phyloP scores from a whole-genome alignment of 257 asterid species.

The Scutellaria baicalensis region DNA sequence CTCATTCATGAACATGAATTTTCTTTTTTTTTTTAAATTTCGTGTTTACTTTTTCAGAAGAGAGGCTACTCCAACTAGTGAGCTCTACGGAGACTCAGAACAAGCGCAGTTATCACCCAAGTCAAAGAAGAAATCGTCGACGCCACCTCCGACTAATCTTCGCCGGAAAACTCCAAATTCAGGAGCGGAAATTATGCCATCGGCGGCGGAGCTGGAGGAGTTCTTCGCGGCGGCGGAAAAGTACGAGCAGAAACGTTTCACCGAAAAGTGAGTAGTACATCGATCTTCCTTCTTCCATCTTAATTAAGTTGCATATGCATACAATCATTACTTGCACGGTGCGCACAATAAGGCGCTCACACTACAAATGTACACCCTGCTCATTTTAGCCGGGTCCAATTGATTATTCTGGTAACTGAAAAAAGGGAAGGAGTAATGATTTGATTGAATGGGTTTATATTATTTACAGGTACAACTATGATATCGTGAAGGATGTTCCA shows the following conservation, averaged over 20 bases:
- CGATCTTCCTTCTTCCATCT: not conserved
- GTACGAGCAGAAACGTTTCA: slow-evolving; percentile 55
- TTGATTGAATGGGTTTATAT: slow-evolving; percentile 24
- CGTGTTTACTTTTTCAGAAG: slow-evolving; percentile 24
- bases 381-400: slow-evolving; percentile 25
- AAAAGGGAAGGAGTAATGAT: slow-evolving; percentile 23
- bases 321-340: slow-evolving; percentile 20
- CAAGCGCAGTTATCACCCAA: slow-evolving; percentile 13
- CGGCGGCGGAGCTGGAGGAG: slow-evolving; percentile 68
- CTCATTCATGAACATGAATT: not conserved
- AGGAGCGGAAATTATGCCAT: slow-evolving; percentile 27
- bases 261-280: slow-evolving; percentile 70
- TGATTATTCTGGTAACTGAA: slow-evolving; percentile 32
- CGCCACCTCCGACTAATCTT: slow-evolving; percentile 2
- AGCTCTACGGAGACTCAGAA: slow-evolving; percentile 39
- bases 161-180: slow-evolving; percentile 19
- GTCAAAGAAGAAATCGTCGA: slow-evolving; percentile 28
- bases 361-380: slow-evolving; percentile 16
- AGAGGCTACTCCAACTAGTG: slow-evolving; percentile 45
- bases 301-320: slow-evolving; percentile 1
- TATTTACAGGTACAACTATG: slow-evolving; percentile 79
- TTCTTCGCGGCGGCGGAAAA: slow-evolving; percentile 73
- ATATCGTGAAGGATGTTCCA: slow-evolving; percentile 66
- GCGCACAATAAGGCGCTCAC: slow-evolving; percentile 28
- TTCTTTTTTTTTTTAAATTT: slow-evolving; percentile 7